Conservation (phyloP, 495 filamentous ascomycete species). For the Penicillium diatomitis region DNA sequence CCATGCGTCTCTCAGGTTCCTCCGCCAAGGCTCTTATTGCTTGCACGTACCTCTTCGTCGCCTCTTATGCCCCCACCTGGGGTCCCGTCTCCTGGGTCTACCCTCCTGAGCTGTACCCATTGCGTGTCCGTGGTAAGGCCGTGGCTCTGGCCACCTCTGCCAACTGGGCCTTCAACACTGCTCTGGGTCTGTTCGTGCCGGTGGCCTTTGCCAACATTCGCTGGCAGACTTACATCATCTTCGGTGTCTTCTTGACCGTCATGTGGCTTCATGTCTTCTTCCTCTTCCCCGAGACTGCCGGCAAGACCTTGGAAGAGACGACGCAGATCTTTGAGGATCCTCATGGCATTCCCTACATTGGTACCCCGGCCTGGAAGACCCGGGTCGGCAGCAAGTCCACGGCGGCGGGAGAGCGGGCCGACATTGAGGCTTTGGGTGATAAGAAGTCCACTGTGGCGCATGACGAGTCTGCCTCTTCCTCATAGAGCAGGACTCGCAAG, state of each 20-base stretch:
- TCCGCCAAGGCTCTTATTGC: slow-evolving; percentile 49
- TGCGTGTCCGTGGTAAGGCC: slow-evolving; percentile 52
- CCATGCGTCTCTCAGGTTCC: slow-evolving; percentile 27
- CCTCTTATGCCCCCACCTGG: slow-evolving; percentile 48
- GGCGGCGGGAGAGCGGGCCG: slow-evolving; percentile 14
- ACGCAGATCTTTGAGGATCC: slow-evolving; percentile 60
- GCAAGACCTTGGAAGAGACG: slow-evolving; percentile 73
- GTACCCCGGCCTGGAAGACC: slow-evolving; percentile 63
- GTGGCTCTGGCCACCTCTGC: slow-evolving; percentile 58
- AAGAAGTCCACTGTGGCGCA: slow-evolving; percentile 14
- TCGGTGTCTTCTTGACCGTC: slow-evolving; percentile 60
- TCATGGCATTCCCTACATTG: slow-evolving; percentile 51
- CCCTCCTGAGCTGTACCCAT: slow-evolving; percentile 57
- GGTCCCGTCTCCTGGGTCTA: slow-evolving; percentile 58
- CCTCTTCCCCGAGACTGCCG: slow-evolving; percentile 70
- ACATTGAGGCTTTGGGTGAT: slow-evolving; percentile 18
- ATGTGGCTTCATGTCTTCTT: slow-evolving; percentile 71
- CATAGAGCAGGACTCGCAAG: neutral
- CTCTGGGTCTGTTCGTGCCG: slow-evolving; percentile 65
- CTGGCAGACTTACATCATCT: slow-evolving; percentile 67
- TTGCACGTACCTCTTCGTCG: slow-evolving; percentile 60
- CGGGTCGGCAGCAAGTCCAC: slow-evolving; percentile 18
- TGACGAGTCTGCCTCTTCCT: slow-evolving; percentile 3
- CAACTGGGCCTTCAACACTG: slow-evolving; percentile 76
- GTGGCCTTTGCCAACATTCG: slow-evolving; percentile 59